phyloP scores from a whole-genome alignment of 257 asterid species.

The Solanum sejunctum region DNA sequence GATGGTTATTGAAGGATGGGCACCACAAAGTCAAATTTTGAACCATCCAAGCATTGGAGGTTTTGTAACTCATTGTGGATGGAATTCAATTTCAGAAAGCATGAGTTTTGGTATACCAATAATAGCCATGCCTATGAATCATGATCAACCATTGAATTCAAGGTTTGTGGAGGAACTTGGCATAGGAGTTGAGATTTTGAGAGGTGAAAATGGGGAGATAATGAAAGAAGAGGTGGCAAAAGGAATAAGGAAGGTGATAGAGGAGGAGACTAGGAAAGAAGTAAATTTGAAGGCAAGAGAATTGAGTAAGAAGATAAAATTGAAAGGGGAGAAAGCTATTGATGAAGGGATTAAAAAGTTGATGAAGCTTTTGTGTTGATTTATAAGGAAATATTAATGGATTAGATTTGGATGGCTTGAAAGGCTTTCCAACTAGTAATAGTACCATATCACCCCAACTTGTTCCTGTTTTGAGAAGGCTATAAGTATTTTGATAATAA shows the following conservation, averaged over 20 bases:
- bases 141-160: neutral
- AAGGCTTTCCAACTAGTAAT: too few relatives aligned
- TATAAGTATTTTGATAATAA: neutral
- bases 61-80: neutral
- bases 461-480: too few relatives aligned
- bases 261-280: neutral
- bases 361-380: neutral
- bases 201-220: neutral
- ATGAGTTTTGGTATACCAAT: neutral
- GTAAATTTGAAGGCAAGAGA: neutral
- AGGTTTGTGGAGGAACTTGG: neutral
- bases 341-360: neutral
- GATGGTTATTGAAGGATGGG: neutral
- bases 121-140: neutral
- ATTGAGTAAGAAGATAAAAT: neutral
- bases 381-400: neutral
- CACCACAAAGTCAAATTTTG: neutral
- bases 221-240: constrained; percentile 2
- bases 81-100: neutral
- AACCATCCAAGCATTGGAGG: neutral
- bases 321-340: neutral
- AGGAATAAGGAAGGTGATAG: neutral
- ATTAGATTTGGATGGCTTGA: neutral
- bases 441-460: too few relatives aligned
- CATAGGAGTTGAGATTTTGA: neutral